These are phyloP conservation scores for Lipomyces chichibuensis DNA, from an alignment of 805 yeast species.

Conservation along the genomic window DNA sequence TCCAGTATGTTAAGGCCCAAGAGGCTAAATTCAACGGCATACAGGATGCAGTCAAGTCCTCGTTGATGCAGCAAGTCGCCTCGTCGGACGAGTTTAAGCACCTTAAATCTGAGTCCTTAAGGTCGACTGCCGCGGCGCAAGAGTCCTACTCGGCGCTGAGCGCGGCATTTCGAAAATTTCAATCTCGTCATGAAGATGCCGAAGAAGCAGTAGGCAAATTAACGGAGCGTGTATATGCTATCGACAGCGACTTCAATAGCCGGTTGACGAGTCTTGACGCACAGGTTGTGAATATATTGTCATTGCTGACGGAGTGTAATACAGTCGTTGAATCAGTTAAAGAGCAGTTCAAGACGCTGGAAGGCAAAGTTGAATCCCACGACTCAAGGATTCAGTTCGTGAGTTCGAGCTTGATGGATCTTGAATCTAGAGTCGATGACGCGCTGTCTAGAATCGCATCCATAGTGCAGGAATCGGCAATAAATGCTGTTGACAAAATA, in stretches of 20 bases:
- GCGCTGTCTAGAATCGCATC: conserved; percentile 5
- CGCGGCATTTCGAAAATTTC: background rate
- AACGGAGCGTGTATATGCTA: background rate
- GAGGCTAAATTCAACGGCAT: background rate
- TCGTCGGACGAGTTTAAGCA: background rate
- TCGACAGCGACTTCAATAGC: background rate
- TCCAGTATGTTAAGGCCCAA: conserved; percentile 2
- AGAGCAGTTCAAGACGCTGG: background rate
- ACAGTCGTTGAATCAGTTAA: background rate
- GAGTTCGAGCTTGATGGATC: background rate
- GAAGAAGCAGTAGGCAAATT: background rate
- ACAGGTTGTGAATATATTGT: background rate
- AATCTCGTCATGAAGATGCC: conserved; percentile 9
- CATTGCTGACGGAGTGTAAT: background rate
- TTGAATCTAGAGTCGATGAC: conserved; percentile 8
- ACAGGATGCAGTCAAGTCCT: background rate
- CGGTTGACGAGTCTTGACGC: background rate
- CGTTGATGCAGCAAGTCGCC: conserved; percentile 4
- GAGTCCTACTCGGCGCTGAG: conserved; percentile 8
- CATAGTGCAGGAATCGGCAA: conserved; percentile 20
- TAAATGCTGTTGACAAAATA: conserved; percentile 23
- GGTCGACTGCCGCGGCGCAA: background rate
- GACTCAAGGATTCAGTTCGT: conserved; percentile 4
- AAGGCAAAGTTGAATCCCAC: background rate
- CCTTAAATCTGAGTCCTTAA: background rate